phyloP scores from a whole-genome alignment of 2,329 filamentous ascomycete species.

The Biscogniauxia marginata region DNA sequence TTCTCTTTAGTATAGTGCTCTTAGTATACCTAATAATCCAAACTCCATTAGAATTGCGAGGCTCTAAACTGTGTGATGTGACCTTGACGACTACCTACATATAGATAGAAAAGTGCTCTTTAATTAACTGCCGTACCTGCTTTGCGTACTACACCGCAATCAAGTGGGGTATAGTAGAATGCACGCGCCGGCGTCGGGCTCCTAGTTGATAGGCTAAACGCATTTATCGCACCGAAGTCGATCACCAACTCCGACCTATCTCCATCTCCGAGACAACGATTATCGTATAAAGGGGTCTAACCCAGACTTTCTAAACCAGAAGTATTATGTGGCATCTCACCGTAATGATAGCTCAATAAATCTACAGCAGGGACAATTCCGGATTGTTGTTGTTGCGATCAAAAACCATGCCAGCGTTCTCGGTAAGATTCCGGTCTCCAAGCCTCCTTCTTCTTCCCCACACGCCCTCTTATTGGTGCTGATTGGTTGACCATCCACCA shows the following conservation, averaged over 20 bases:
- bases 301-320: not conserved
- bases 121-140: not conserved
- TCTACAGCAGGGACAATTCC: no score
- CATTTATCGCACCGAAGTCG: constrained; percentile 13
- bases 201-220: constrained; percentile 19
- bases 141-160: not conserved
- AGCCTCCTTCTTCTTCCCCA: not conserved
- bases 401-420: constrained; percentile 43
- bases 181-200: constrained; percentile 17
- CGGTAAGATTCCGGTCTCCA: constrained; percentile 34
- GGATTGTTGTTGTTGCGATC: not conserved
- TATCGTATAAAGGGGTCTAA: not conserved
- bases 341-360: no score
- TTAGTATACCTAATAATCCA: no score
- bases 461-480: not conserved
- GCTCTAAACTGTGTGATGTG: no score
- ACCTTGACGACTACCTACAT: no score
- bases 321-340: not conserved
- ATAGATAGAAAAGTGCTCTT: not conserved
- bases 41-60: no score
- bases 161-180: constrained; percentile 11
- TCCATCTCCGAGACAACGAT: not conserved
- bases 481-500: constrained; percentile 2
- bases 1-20: no score
- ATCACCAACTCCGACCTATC: constrained; percentile 18